Conservation (phyloP, 345 rosid species). For the Populus euphratica region DNA sequence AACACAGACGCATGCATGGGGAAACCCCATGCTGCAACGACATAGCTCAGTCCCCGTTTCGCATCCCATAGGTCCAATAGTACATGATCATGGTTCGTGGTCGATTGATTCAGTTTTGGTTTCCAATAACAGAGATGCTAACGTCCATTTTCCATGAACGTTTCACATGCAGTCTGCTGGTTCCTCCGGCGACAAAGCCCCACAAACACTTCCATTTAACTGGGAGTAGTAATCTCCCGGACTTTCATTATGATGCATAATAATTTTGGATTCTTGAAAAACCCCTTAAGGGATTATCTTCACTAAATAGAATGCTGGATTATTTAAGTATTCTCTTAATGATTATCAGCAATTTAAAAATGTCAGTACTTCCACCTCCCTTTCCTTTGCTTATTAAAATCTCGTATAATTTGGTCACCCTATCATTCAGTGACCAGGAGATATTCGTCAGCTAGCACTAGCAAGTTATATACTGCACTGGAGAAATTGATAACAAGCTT, state of each 20-base stretch:
- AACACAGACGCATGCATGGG: slow-evolving; percentile 36
- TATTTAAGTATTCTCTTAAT: not conserved
- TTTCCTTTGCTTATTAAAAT: not conserved
- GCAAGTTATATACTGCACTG: not conserved
- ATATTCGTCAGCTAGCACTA: not conserved
- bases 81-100: slow-evolving; percentile 14
- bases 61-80: slow-evolving; percentile 14
- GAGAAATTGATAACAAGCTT: not conserved
- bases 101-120: slow-evolving; percentile 40
- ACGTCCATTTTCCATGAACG: slow-evolving; percentile 33
- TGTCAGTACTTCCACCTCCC: not conserved
- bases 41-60: slow-evolving; percentile 17
- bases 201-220: slow-evolving; percentile 58
- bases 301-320: not conserved
- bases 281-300: not conserved
- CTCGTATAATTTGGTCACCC: not conserved
- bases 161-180: slow-evolving; percentile 41
- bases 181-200: slow-evolving; percentile 35
- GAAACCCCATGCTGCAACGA: slow-evolving; percentile 26
- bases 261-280: slow-evolving; percentile 13
- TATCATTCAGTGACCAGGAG: not conserved
- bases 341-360: not conserved
- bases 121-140: slow-evolving; percentile 26
- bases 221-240: slow-evolving; percentile 39
- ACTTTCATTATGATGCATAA: not conserved